Base-by-base conservation (phyloP, 306 rosid species). In the Clitoria ternatea region DNA sequence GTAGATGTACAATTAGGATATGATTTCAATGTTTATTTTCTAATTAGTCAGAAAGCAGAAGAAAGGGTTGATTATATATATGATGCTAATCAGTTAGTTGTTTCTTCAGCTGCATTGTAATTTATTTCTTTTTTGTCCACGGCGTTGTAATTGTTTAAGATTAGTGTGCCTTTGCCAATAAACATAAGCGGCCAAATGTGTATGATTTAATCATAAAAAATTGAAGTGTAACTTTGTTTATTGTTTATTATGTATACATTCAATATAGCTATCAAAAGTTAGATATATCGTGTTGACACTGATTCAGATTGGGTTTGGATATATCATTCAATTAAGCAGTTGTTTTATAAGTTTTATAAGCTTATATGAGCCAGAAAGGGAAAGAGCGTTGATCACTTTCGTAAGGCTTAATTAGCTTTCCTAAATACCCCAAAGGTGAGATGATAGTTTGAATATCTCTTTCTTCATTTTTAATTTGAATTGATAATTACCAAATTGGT, bases 1-100 rank as follows among this genome's bases (percentile, higher is more conserved):
- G 55, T 87, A 88, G 71, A 65, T 45, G 68, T 72, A 72, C 67
- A 69, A 73, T 62, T 72, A 20, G 59, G 42, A 57, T 70, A n/a
- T n/a, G n/a, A n/a, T 37, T 70, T 22, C 42, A 64, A 70, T 62
- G 54, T 54, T 30, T 52, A 22, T 47, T 66, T 39, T 50, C 54
- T 32, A 47, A 23, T 54, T 70, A 45, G 23, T 59, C 53, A 55
- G 61, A 32, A 66, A 45, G 49, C 57, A 54, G 32, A 20, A 42
- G 27, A 59, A 49, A 23, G 66, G 49, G 59, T 29, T 36, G 66
- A 76, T 43, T 40, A n/a, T 49, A 45, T 40, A n/a, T 49, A 45
- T 59, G 40, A 3, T 69, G 29, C 71, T 69, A 47, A 70, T 56
- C 60, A 26, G 30, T 68, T 50, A 61, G 47, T 49, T 72, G 40